Evolutionary conservation across 306 rosid genomes (phyloP).

Genomic region (Adenanthera pavonina): DNA sequence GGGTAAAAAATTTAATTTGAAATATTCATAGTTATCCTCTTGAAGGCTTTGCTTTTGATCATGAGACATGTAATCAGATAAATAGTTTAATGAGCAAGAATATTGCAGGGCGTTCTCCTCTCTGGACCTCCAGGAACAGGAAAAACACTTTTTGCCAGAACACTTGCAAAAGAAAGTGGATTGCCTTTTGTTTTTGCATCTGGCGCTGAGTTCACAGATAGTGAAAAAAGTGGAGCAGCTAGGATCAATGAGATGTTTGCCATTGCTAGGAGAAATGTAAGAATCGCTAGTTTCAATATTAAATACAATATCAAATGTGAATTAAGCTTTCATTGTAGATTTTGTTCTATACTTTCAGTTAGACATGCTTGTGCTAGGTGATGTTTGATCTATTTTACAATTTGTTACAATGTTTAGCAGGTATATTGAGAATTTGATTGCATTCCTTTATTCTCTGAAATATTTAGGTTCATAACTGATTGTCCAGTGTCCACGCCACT

Average conservation of each 20-base stretch:
- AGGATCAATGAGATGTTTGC: conserved; percentile 91
- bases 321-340: conserved; percentile 13
- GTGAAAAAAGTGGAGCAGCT: conserved; percentile 95
- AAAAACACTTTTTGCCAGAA: conserved; percentile 96
- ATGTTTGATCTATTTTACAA: conserved; percentile 29
- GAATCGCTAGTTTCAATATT: conserved; percentile 36
- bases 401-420: conserved; percentile 24
- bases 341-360: conserved; percentile 22
- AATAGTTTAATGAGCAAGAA: conserved; percentile 41
- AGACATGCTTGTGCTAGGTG: conserved; percentile 9
- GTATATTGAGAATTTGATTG: conserved; percentile 33
- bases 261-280: conserved; percentile 90
- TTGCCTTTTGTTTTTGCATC: conserved; percentile 97
- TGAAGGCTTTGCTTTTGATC: conserved; percentile 31
- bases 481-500: conserved; percentile 18
- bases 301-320: conserved; percentile 34
- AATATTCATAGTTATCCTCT: conserved; percentile 29
- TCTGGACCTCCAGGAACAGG: conserved; percentile 99
- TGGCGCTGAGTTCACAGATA: conserved; percentile 98
- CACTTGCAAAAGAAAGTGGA: conserved; percentile 90
- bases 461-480: not conserved
- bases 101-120: conserved; percentile 90
- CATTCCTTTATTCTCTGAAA: conserved; percentile 7
- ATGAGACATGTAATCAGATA: conserved; percentile 19
- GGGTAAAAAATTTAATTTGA: conserved; percentile 61